Percentiles rank a stretch among this genome's conserved stretches.
phyloP scores from a whole-genome alignment of 768 basidiomycete species.

The Tylopilus plumbeoviolaceoides region DNA sequence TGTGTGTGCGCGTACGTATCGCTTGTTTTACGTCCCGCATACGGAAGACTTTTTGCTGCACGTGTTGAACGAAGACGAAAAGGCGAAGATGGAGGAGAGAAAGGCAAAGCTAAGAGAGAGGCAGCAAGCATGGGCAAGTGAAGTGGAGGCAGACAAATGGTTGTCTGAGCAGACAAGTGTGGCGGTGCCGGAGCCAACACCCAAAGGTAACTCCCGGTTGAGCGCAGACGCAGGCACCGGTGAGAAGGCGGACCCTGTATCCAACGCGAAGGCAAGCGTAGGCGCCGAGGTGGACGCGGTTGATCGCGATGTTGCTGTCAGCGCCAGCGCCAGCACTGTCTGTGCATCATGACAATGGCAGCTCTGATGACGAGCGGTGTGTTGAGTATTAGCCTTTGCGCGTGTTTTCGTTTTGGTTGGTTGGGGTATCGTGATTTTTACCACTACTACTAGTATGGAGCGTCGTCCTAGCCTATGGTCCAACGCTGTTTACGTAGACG shows the following conservation, averaged over 20 bases:
- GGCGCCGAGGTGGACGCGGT: not conserved
- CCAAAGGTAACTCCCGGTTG: not conserved
- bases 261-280: not conserved
- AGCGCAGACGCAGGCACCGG: not conserved
- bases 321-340: not conserved
- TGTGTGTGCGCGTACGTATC: conserved; percentile 50
- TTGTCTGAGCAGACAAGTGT: no score
- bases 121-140: conserved; percentile 13
- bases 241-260: not conserved
- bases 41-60: conserved; percentile 24
- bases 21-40: conserved; percentile 24
- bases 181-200: not conserved
- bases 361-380: no score
- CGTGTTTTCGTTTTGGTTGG: no score
- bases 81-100: not conserved
- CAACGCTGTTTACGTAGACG: no score
- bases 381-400: no score
- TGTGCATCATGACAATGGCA: conserved; percentile 8
- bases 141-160: conserved; percentile 16
- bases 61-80: conserved; percentile 7
- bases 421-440: no score
- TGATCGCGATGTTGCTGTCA: not conserved
- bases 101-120: conserved; percentile 5
- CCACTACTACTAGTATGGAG: no score
- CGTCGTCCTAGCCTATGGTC: no score